Base-by-base conservation (phyloP, 768 basidiomycete species). In the Paxillus rubicundulus region DNA sequence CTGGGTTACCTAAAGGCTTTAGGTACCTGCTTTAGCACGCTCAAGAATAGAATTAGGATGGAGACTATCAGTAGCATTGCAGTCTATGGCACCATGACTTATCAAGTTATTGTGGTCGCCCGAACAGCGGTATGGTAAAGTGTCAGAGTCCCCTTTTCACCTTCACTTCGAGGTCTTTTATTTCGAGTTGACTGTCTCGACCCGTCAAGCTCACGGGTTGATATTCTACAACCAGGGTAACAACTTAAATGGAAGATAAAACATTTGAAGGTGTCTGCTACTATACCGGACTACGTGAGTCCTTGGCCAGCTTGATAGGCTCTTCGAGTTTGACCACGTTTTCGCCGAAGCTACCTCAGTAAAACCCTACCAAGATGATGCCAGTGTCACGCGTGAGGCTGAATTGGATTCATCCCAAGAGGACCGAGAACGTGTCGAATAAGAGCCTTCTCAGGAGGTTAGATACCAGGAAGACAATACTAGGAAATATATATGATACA, bases 1-100 rank as follows among this genome's bases (percentile, higher is more conserved):
- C 68, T 27, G 65, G 67, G 9, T 59, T 66, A 38, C 62, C 61
- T 21, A 66, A 67, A 53, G 76, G 74, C 13, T 74, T 72, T 59
- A 70, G 78, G 59, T 80, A 80, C 60, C 63, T 78, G 34, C 61
- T 80, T 45, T 82, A 70, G 50, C 38, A 42, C 34, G 27, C 24
- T n/a, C 47, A 9, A n/a, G 27, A 4, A 38, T 39, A 38, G 16
- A n/a, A 21, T 17, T 12, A 9, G 16, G 17, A 38, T 38, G 37
- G n/a, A 17, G 37, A 38, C n/a, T 38, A 38, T 13, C 9, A 38
- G 37, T 12, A 33, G 30, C 9, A 24, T 24, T 24, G 24, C 24
- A 24, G 24, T 24, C 3, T 24, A n/a, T n/a, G n/a, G n/a, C n/a
- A n/a, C n/a, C n/a, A n/a, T n/a, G n/a, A n/a, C n/a, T n/a, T n/a